phyloP scores from a whole-genome alignment of 192 early-diverging fungal species.

The Allomyces arbusculus region DNA sequence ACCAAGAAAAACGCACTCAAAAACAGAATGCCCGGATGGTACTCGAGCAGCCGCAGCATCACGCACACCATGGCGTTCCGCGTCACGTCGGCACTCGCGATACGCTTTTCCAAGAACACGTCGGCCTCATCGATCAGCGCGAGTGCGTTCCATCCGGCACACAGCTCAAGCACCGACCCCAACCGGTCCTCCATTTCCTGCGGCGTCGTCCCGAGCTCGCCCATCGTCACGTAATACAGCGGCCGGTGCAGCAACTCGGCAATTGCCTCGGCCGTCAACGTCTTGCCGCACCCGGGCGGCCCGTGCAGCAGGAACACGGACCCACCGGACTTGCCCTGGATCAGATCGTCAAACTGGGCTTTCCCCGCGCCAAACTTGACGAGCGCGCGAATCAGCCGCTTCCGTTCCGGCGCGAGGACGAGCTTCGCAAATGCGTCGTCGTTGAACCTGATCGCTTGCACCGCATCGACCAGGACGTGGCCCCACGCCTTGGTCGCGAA shows the following conservation, averaged over 20 bases:
- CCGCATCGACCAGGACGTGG: slow-evolving; percentile 19
- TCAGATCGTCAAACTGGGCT: slow-evolving; percentile 13
- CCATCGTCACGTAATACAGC: slow-evolving; percentile 36
- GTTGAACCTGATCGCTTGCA: slow-evolving; percentile 21
- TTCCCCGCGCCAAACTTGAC: slow-evolving; percentile 19
- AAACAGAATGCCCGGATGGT: slow-evolving; percentile 40
- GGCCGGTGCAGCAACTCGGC: slow-evolving; percentile 28
- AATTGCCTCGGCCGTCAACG: slow-evolving; percentile 38
- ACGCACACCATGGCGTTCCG: slow-evolving; percentile 35
- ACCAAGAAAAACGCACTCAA: slow-evolving; percentile 7
- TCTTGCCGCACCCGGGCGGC: slow-evolving; percentile 32
- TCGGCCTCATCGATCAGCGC: slow-evolving; percentile 37
- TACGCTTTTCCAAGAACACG: slow-evolving; percentile 32
- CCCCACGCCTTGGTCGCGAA: slow-evolving; percentile 33
- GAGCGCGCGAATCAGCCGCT: slow-evolving; percentile 24
- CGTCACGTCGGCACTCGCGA: slow-evolving; percentile 17
- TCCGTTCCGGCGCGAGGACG: slow-evolving; percentile 19
- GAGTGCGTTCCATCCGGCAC: slow-evolving; percentile 29
- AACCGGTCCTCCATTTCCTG: slow-evolving; percentile 29
- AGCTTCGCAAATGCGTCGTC: slow-evolving; percentile 29
- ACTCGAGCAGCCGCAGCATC: slow-evolving; percentile 34
- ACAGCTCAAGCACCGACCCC: slow-evolving; percentile 25
- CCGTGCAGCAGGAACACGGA: slow-evolving; percentile 33
- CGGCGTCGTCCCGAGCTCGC: slow-evolving; percentile 30
- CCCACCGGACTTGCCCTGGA: slow-evolving; percentile 30